These are phyloP conservation scores for Aquilaria agallochum DNA, from an alignment of 441 rosid genomes.

Conservation along the genomic window DNA sequence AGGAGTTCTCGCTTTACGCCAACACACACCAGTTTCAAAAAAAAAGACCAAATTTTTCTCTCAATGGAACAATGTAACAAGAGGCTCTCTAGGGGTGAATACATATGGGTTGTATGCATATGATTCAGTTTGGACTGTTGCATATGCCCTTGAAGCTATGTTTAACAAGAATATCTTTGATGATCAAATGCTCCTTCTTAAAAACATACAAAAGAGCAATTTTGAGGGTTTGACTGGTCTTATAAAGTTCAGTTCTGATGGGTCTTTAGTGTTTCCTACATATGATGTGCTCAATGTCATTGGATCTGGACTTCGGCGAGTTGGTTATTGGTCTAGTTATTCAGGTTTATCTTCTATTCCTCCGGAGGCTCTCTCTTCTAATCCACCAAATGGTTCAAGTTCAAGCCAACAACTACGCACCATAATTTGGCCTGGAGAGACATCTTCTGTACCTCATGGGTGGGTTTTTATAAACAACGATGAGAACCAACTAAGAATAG, in stretches of 20 bases:
- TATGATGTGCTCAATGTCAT: constrained; percentile 74
- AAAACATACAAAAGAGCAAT: constrained; percentile 48
- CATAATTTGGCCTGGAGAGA: constrained; percentile 90
- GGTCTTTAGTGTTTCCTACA: constrained; percentile 42
- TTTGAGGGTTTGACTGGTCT: constrained; percentile 77
- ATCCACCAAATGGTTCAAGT: constrained; percentile 5
- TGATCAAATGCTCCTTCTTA: constrained; percentile 47
- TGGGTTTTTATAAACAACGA: constrained; percentile 60
- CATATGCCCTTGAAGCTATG: constrained; percentile 47
- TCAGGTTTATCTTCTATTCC: constrained; percentile 54
- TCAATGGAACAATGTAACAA: constrained; percentile 47
- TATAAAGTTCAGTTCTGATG: constrained; percentile 48
- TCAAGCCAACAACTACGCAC: constrained; percentile 41
- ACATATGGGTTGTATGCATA: constrained; percentile 73
- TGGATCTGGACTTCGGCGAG: constrained; percentile 33
- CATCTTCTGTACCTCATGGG: constrained; percentile 65
- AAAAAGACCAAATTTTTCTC: constrained; percentile 41
- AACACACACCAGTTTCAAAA: constrained; percentile 53
- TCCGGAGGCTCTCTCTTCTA: constrained; percentile 26
- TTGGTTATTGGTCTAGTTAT: constrained; percentile 67
- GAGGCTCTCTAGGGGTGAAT: constrained; percentile 42
- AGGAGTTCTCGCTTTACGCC: constrained; percentile 78
- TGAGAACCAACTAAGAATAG: constrained; percentile 67
- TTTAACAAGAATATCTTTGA: constrained; percentile 45
- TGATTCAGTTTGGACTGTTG: constrained; percentile 85